These are phyloP conservation scores for Leucocoprinus leucothites DNA, from an alignment of 768 basidiomycete species.

Conservation along the genomic window DNA sequence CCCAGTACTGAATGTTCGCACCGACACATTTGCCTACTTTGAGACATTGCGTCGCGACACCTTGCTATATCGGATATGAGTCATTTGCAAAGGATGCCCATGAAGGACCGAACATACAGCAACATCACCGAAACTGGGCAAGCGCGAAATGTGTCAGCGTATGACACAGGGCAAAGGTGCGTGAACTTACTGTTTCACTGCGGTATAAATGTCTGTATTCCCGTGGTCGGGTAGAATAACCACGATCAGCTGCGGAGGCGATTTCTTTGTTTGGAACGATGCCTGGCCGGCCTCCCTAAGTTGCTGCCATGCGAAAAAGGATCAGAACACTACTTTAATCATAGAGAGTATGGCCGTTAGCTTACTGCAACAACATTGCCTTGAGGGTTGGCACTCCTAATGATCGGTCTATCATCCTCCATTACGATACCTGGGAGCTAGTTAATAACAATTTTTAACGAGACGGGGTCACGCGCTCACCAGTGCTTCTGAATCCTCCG, in stretches of 20 bases:
- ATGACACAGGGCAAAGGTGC: not conserved
- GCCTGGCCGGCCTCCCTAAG: conserved; percentile 47
- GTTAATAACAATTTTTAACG: conserved; percentile 40
- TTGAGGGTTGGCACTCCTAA: conserved; percentile 57
- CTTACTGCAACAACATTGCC: conserved; percentile 42
- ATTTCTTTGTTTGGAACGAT: conserved; percentile 34
- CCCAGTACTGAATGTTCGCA: conserved; percentile 75
- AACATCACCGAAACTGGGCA: conserved; percentile 61
- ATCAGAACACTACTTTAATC: not conserved
- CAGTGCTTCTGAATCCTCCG: conserved; percentile 49
- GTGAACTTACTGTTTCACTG: conserved; percentile 16
- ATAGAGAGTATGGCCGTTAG: not conserved
- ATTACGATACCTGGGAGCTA: conserved; percentile 53
- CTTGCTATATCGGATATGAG: conserved; percentile 39
- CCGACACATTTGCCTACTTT: conserved; percentile 56
- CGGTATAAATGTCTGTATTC: conserved; percentile 10
- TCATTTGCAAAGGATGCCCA: not conserved
- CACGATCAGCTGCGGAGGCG: conserved; percentile 54
- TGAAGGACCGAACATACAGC: conserved; percentile 17
- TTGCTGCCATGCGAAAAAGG: conserved; percentile 29
- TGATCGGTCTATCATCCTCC: conserved; percentile 37
- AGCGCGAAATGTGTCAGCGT: not conserved
- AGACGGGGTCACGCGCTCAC: conserved; percentile 35
- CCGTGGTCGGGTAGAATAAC: conserved; percentile 42
- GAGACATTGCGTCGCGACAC: conserved; percentile 79